Evolutionary conservation across 2,329 filamentous ascomycete genomes (phyloP), one percentile per base, ranked within the genome.

Genomic region (Zasmidium citrigriseum): DNA sequence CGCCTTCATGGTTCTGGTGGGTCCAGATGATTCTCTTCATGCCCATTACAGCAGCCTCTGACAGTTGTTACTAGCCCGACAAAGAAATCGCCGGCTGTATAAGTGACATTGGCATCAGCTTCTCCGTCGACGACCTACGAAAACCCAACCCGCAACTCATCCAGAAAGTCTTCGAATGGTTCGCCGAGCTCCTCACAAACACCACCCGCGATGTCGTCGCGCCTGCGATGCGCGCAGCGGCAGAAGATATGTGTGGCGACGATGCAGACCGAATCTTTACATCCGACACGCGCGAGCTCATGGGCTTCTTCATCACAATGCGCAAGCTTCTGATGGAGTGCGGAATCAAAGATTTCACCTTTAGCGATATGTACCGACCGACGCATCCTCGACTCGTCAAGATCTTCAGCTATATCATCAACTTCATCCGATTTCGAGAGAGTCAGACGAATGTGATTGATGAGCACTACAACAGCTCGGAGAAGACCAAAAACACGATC

Each of bases 111-210:
- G 93, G 93, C 59, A 93, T 98, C 69, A 87, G 86, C 24, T 97
- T 98, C 75, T 89, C 86, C 34, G 82, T 93, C 18, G 85, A 89
- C 61, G 93, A 99, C 76, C 83, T 99, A 44, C 87, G 93, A 68
- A 98, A 97, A 72, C 95, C 95, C 4, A 96, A 96, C 68, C 89
- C 95, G 2, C 86, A 93, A 60, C 92, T 96, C 70, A 93, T 98
- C 54, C 95, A 99, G 76, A 92, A 95, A 81, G 92, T 99, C 53
- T 96, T 98, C 72, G 95, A 99, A 82, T 96, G 92, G 89, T 95
- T 99, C 68, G 93, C 92, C 59, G 93, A 97, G 72, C 82, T 97
- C 18, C 84, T 98, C 24, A 91, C 97, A 80, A 97, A 96, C 77
- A 89, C 90, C 55, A 97, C 93, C 34, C 89, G 92, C 68, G 92